Percentiles rank a stretch among this genome's conserved stretches.
phyloP scores from a whole-genome alignment of 2,329 filamentous ascomycete species.

The Coniochaeta sp. region DNA sequence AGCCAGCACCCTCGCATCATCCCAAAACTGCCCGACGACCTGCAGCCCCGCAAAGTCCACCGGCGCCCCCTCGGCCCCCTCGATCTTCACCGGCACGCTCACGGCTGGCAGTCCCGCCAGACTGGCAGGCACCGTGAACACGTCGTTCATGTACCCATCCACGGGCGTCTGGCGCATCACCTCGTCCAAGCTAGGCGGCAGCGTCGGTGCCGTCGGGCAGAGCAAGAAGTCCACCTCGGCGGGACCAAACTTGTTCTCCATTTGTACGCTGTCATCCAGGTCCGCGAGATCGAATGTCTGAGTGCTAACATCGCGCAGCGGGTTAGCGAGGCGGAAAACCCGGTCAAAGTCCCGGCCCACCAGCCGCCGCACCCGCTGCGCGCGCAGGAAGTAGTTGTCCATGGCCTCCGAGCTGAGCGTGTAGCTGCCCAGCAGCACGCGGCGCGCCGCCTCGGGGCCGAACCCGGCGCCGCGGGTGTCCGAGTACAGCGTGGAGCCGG shows the following conservation, averaged over 20 bases:
- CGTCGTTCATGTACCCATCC: constrained; percentile 86
- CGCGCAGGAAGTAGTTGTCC: constrained; percentile 94
- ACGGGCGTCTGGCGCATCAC: constrained; percentile 45
- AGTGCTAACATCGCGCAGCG: constrained; percentile 47
- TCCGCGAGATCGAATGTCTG: constrained; percentile 48
- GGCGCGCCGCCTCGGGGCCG: constrained; percentile 75
- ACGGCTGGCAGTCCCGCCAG: constrained; percentile 85
- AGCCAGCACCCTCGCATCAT: constrained; percentile 57
- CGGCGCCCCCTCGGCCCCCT: constrained; percentile 23
- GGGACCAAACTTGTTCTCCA: constrained; percentile 50
- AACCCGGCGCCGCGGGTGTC: constrained; percentile 67
- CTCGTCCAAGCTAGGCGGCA: constrained; percentile 39
- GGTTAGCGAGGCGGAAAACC: constrained; percentile 65
- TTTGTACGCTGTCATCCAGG: constrained; percentile 43
- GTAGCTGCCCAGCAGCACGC: constrained; percentile 86
- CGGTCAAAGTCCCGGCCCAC: constrained; percentile 82
- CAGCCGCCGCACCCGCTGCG: constrained; percentile 76
- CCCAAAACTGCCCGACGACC: constrained; percentile 74
- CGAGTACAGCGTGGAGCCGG: constrained; percentile 64
- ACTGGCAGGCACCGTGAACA: constrained; percentile 92
- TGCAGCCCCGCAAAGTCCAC: constrained; percentile 55
- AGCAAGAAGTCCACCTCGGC: constrained; percentile 76
- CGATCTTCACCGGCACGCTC: constrained; percentile 61
- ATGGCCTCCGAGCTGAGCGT: constrained; percentile 84
- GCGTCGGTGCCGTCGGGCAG: constrained; percentile 73